Evolutionary conservation across 2,329 filamentous ascomycete genomes (phyloP).

Genomic region (Arthrinium puccinioides): DNA sequence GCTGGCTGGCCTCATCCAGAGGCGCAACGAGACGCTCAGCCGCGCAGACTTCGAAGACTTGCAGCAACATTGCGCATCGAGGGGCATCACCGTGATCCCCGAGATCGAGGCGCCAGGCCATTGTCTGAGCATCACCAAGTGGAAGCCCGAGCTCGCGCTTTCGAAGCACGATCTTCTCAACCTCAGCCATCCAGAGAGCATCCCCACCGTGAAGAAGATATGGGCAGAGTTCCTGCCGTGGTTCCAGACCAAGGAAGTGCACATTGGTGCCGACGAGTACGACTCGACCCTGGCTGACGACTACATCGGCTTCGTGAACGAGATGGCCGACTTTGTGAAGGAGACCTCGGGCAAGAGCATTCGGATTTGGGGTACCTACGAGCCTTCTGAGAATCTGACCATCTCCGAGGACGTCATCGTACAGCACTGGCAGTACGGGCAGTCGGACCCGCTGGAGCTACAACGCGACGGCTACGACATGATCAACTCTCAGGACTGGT

Average conservation of each 20-base stretch:
- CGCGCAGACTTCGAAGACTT: constrained; percentile 38
- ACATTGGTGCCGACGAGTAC: constrained; percentile 51
- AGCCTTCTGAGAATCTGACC: constrained; percentile 29
- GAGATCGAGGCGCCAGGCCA: constrained; percentile 50
- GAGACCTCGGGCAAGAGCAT: constrained; percentile 30
- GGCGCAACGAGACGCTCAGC: constrained; percentile 37
- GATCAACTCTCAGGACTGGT: constrained; percentile 42
- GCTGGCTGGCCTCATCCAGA: constrained; percentile 32
- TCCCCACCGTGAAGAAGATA: constrained; percentile 42
- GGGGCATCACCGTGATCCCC: constrained; percentile 45
- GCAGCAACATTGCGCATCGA: constrained; percentile 38
- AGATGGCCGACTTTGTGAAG: constrained; percentile 36
- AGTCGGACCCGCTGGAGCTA: constrained; percentile 35
- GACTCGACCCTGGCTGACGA: constrained; percentile 33
- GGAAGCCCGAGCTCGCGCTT: constrained; percentile 45
- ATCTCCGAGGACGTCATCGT: constrained; percentile 31
- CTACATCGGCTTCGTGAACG: constrained; percentile 44
- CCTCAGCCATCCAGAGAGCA: constrained; percentile 42
- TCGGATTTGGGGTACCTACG: constrained; percentile 46
- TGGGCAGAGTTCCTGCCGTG: constrained; percentile 47
- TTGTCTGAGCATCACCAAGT: constrained; percentile 43
- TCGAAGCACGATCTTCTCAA: constrained; percentile 39
- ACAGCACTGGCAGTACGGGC: constrained; percentile 41
- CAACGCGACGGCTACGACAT: constrained; percentile 27
- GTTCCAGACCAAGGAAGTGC: constrained; percentile 47